phyloP scores from a whole-genome alignment of 306 rosid species.

The Pachyrhizus erosus region DNA sequence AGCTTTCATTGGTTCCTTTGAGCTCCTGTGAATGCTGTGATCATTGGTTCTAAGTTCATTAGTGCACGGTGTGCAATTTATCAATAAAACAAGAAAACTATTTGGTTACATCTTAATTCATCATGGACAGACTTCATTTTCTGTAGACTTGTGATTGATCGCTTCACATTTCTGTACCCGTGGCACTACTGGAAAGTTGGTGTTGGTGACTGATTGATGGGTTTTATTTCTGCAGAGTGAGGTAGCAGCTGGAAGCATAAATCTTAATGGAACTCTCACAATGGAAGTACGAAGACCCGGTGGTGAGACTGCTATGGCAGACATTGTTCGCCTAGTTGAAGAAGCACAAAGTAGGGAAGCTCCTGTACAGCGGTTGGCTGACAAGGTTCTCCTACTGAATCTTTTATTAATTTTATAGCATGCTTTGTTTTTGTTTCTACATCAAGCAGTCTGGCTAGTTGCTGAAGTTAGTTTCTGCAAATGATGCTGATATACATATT shows the following conservation, averaged over 20 bases:
- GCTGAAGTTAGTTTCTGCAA: slow-evolving; percentile 1
- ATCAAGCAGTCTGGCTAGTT: neutral
- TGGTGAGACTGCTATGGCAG: slow-evolving; percentile 87
- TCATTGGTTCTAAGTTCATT: slow-evolving; percentile 6
- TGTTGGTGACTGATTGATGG: slow-evolving; percentile 40
- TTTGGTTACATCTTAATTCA: slow-evolving; percentile 14
- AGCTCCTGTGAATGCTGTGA: slow-evolving; percentile 29
- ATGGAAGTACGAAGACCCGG: slow-evolving; percentile 92
- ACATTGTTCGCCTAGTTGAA: slow-evolving; percentile 93
- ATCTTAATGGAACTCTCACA: slow-evolving; percentile 92
- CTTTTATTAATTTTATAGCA: slow-evolving; percentile 13
- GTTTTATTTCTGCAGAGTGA: slow-evolving; percentile 68
- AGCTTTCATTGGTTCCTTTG: slow-evolving; percentile 29
- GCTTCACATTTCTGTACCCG: slow-evolving; percentile 9
- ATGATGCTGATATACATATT: neutral
- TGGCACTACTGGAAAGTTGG: slow-evolving; percentile 32
- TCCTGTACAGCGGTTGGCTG: slow-evolving; percentile 96
- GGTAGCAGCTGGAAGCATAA: slow-evolving; percentile 96
- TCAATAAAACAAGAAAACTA: slow-evolving; percentile 4
- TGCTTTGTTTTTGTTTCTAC: slow-evolving; percentile 29
- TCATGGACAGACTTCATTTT: slow-evolving; percentile 30
- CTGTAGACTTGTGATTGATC: slow-evolving; percentile 30
- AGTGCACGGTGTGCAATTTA: neutral
- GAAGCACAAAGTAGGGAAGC: slow-evolving; percentile 97
- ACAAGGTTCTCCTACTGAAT: slow-evolving; percentile 71